Evolutionary conservation across 257 asterid species (phyloP).

Genomic region (Verbascum thapsus): DNA sequence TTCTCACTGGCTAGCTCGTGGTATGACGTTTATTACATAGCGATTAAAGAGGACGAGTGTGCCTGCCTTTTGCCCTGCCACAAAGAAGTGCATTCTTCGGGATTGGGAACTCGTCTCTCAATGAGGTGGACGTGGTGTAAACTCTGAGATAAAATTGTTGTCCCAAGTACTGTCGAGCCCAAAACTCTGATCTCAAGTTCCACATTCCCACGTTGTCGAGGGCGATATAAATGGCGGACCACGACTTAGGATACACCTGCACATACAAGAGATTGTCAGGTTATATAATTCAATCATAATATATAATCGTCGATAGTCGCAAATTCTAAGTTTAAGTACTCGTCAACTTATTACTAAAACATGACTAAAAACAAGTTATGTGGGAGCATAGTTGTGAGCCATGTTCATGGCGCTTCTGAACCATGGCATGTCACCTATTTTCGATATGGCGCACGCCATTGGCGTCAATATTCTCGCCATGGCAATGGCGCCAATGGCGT

Average conservation of each 20-base stretch:
- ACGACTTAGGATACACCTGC: slow-evolving; percentile 73
- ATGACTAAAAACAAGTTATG: no score
- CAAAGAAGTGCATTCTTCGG: slow-evolving; percentile 73
- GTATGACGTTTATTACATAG: background rate
- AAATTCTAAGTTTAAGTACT: no score
- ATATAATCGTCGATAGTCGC: no score
- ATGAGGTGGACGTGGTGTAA: slow-evolving; percentile 58
- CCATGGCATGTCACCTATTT: no score
- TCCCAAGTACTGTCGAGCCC: slow-evolving; percentile 76
- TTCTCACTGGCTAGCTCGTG: slow-evolving; percentile 20
- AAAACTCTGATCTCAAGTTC: slow-evolving; percentile 74
- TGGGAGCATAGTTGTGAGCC: no score
- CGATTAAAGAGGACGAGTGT: slow-evolving; percentile 59
- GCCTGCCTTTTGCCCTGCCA: slow-evolving; percentile 62
- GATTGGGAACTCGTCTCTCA: slow-evolving; percentile 75
- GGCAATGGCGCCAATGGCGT: no score
- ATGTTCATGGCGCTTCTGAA: no score
- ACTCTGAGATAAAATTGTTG: slow-evolving; percentile 70
- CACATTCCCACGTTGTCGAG: slow-evolving; percentile 83
- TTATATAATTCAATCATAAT: background rate
- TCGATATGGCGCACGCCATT: no score
- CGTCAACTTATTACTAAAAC: no score
- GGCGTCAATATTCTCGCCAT: no score
- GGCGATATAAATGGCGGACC: slow-evolving; percentile 64
- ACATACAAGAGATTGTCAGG: background rate